A percentile compares a stretch with the other conserved stretches of the same genome.
Conservation (phyloP, 129 eudicot species). For the Deinandra increscens region DNA sequence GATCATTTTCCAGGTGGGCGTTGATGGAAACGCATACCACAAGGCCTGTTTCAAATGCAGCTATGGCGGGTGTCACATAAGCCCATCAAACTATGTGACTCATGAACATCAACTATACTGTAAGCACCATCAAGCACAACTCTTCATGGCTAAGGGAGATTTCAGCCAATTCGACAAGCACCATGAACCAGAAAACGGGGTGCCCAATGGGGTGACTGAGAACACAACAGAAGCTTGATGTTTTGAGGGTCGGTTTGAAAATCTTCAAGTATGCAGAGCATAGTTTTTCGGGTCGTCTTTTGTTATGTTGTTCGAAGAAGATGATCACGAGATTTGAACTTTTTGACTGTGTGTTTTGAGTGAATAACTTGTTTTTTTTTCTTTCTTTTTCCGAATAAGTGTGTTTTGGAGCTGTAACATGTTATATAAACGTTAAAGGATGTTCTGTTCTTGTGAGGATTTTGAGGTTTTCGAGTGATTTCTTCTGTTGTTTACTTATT, state of each 20-base stretch:
- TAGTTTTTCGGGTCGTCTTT: constrained; percentile 8
- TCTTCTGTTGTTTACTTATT: no score
- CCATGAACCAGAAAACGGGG: constrained; percentile 33
- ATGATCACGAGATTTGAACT: constrained; percentile 22
- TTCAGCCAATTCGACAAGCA: constrained; percentile 58
- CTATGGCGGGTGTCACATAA: constrained; percentile 66
- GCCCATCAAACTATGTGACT: constrained; percentile 63
- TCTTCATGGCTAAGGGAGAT: constrained; percentile 66
- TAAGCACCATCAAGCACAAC: constrained; percentile 62
- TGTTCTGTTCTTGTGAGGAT: no score
- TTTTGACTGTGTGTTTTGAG: constrained; percentile 18
- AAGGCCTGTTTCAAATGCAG: constrained; percentile 62
- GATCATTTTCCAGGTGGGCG: constrained; percentile 50
- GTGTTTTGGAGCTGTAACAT: constrained; percentile 27
- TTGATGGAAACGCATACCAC: constrained; percentile 64
- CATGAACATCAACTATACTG: constrained; percentile 67
- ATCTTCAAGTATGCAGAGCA: constrained; percentile 8
- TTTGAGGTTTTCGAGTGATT: no score
- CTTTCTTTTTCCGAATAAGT: no score
- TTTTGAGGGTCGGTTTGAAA: background rate
- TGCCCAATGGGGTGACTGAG: constrained; percentile 36
- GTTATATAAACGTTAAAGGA: no score
- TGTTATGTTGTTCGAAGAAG: constrained; percentile 29
- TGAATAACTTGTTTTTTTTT: constrained; percentile 22
- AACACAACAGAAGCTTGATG: constrained; percentile 33